Base-by-base conservation (phyloP, 2,329 filamentous ascomycete species). In the Aspergillus candidus region DNA sequence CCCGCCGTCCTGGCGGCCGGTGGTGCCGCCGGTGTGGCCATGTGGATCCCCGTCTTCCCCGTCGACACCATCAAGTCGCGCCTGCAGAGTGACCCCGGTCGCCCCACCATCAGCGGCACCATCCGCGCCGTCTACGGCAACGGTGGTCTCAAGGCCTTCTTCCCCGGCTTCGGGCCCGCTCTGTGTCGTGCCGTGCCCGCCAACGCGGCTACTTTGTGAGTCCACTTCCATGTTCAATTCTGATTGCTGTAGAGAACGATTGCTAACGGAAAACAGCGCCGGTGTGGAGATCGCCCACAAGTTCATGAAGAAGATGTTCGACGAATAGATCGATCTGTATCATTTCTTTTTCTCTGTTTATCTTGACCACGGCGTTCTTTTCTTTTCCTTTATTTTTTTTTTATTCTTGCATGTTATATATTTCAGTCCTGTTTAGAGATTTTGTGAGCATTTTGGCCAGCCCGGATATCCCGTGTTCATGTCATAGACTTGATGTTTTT, bases 1-100 rank as follows among this genome's bases (percentile, higher is more conserved):
- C 72, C 80, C 2, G 93, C 93, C 10, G 79, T 98, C 45, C 88
- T 90, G 58, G 79, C 81, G 22, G 93, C 93, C 2, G 93, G 93
- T 57, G 93, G 87, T 51, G 86, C 84, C 4, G 93, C 93, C 0
- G 93, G 93, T 61, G 80, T 98, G 18, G 93, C 93, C 51, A 98
- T 98, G 93, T 98, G 93, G 93, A 93, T 96, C 55, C 90, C 93
- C 42, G 90, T 98, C 34, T 98, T 98, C 79, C 93, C 93, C 15
- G 79, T 98, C 52, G 93, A 98, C 63, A 98, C 93, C 0, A 83
- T 98, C 72, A 98, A 98, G 80, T 90, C 84, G 52, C 77, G 90
- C 32, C 72, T 98, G 64, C 93, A 98, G 76, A 94, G 88, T 35
- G 88, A 88, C 34, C 86, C 93, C 61, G 89, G 88, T 38, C 84